These are phyloP conservation scores for Trichosporon sp. DNA, from an alignment of 1,284 basidiomycete genomes.

Conservation along the genomic window DNA sequence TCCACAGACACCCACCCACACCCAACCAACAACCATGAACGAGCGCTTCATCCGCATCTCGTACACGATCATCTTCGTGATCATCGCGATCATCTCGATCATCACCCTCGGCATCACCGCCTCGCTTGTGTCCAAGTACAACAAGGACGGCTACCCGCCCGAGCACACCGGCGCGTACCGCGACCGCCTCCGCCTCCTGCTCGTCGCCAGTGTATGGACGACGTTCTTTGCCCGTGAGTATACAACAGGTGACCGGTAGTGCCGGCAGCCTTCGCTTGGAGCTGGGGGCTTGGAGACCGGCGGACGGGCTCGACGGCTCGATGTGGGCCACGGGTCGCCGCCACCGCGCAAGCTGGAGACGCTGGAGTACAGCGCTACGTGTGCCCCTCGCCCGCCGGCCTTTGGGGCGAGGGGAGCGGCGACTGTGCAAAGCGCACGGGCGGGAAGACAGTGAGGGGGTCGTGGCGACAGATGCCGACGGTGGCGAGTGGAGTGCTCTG, in stretches of 20 bases:
- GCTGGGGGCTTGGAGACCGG: too few species aligned
- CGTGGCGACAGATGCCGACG: too few species aligned
- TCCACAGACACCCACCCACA: not conserved
- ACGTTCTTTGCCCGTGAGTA: constrained; percentile 39
- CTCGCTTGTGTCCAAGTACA: constrained; percentile 38
- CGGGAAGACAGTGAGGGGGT: too few species aligned
- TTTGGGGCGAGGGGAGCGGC: too few species aligned
- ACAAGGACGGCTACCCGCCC: constrained; percentile 44
- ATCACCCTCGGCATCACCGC: constrained; percentile 42
- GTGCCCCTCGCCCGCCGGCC: too few species aligned
- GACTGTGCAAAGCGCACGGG: not conserved
- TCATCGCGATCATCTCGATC: constrained; percentile 38
- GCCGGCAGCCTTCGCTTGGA: too few species aligned
- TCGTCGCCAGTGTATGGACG: constrained; percentile 47
- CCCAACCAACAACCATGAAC: constrained; percentile 25
- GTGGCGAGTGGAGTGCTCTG: not conserved
- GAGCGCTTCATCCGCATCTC: constrained; percentile 38
- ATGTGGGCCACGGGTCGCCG: too few species aligned
- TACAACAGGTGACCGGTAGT: too few species aligned
- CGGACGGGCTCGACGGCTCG: too few species aligned
- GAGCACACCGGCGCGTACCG: constrained; percentile 36
- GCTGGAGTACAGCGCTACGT: not conserved
- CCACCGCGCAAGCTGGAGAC: not conserved
- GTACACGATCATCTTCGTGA: constrained; percentile 40
- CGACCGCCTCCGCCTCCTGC: constrained; percentile 48